Base-by-base conservation (phyloP, 2,329 filamentous ascomycete genomes). In the Myriangium duriaei region DNA sequence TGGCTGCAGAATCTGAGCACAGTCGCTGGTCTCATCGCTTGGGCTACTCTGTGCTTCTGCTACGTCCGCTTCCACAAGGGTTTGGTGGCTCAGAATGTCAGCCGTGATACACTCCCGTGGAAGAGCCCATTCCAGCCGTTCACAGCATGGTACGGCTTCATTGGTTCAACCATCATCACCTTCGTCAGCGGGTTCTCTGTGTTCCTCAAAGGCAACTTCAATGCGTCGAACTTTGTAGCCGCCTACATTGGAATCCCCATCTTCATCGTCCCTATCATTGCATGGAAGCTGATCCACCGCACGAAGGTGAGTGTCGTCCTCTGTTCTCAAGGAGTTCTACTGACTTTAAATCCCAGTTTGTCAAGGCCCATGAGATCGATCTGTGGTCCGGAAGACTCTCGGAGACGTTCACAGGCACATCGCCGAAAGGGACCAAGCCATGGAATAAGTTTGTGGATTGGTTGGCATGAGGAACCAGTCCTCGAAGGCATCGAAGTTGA, bases 51-150 rank as follows among this genome's bases (percentile, higher is more conserved):
- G 42, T 63, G 59, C 45, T 42, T 63, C 18, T 60, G 62, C 21
- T 67, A 68, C 45, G 58, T 70, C 44, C 60, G 60, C 34, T 66
- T 67, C 49, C 57, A 62, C 43, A 47, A 51, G 5, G 65, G 62
- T 4, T 52, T 65, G 32, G 53, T 52, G 15, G 53, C 50, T 1
- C 63, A 67, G 35, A 56, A 56, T 4, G 51, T 62, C 33, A 49
- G 55, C 33, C 47, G 53, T 12, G 45, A 51, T 30, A 50, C 55
- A 4, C 51, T 67, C 2, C 46, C 47, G 12, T 48, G 43, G 21
- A 26, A 26, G n/a, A n/a, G 7, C 7, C 21, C 21, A n/a, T 26
- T 7, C 7, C 7, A 47, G 16, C 45, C 46, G 6, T 43, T 42
- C 26, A 46, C 46, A 3, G 46, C 47, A 1, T 49, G 41, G 38